Percentiles rank a stretch among this genome's conserved stretches.
Conservation (phyloP, 163 green algal genomes). For the Trebouxia gelatinosa region DNA sequence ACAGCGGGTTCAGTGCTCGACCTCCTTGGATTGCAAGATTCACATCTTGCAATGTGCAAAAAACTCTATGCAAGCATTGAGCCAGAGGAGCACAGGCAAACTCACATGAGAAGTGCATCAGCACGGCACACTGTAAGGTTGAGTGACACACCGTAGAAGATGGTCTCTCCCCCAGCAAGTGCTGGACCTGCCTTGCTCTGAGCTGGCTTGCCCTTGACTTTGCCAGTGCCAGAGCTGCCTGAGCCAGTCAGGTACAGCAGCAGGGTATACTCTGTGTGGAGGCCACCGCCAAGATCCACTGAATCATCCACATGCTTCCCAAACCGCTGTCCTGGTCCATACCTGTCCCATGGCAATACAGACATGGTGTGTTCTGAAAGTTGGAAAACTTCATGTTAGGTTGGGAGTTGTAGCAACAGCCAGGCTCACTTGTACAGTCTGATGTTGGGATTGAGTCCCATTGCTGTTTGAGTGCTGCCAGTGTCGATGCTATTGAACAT, state of each 20-base stretch:
- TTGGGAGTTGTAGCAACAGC: too few relatives aligned
- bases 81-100: too few relatives aligned
- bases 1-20: too few relatives aligned
- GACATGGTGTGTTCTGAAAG: background rate
- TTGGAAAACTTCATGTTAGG: too few relatives aligned
- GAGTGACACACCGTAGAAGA: conserved; percentile 80
- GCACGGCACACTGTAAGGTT: too few relatives aligned
- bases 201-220: background rate
- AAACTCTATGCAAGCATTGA: too few relatives aligned
- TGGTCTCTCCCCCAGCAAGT: conserved; percentile 61
- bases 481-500: conserved; percentile 35
- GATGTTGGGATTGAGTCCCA: conserved; percentile 76
- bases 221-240: too few relatives aligned
- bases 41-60: too few relatives aligned
- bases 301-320: conserved; percentile 78
- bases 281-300: conserved; percentile 39
- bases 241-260: conserved; percentile 70
- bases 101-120: too few relatives aligned
- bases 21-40: too few relatives aligned
- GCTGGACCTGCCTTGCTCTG: background rate
- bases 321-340: conserved; percentile 66
- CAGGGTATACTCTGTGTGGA: conserved; percentile 67
- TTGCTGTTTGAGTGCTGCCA: conserved; percentile 28
- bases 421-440: conserved; percentile 58
- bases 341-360: conserved; percentile 40